Conservation (phyloP, 192 early-diverging fungal species). For the Backusella liffmaniae region DNA sequence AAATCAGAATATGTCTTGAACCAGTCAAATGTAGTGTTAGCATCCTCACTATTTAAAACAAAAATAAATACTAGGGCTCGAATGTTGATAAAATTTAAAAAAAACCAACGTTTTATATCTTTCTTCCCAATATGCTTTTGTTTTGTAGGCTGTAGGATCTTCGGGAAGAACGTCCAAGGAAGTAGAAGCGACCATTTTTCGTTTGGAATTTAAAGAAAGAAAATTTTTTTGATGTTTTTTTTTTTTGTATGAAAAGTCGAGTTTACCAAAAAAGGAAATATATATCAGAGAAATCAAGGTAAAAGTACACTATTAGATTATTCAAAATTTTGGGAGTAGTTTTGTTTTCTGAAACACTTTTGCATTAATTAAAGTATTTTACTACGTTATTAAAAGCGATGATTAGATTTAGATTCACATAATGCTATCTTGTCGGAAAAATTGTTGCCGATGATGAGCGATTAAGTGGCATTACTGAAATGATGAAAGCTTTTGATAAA, state of each 20-base stretch:
- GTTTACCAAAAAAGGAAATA: neutral
- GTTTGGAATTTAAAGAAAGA: neutral
- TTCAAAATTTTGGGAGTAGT: too few relatives aligned
- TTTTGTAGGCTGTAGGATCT: constrained; percentile 71
- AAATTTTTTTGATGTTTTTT: neutral
- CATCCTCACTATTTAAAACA: constrained; percentile 39
- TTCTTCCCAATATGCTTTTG: constrained; percentile 77
- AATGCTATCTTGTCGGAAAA: too few relatives aligned
- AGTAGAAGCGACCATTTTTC: constrained; percentile 37
- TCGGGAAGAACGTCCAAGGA: constrained; percentile 49
- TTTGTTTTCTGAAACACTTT: too few relatives aligned
- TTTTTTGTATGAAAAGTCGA: neutral
- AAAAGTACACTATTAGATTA: too few relatives aligned
- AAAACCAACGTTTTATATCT: constrained; percentile 51
- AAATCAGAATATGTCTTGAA: constrained; percentile 81
- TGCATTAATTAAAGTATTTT: too few relatives aligned
- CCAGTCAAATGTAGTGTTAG: constrained; percentile 77
- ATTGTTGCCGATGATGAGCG: too few relatives aligned
- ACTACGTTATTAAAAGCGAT: too few relatives aligned
- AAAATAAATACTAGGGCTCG: neutral
- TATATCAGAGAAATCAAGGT: too few relatives aligned
- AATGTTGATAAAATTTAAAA: neutral
- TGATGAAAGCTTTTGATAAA: too few relatives aligned
- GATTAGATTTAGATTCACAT: too few relatives aligned
- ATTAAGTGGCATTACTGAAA: too few relatives aligned